A percentile compares a stretch with the other conserved stretches of the same genome.
Evolutionary conservation across 2,329 filamentous ascomycete genomes (phyloP).

Genomic region (Leptographium procerum): DNA sequence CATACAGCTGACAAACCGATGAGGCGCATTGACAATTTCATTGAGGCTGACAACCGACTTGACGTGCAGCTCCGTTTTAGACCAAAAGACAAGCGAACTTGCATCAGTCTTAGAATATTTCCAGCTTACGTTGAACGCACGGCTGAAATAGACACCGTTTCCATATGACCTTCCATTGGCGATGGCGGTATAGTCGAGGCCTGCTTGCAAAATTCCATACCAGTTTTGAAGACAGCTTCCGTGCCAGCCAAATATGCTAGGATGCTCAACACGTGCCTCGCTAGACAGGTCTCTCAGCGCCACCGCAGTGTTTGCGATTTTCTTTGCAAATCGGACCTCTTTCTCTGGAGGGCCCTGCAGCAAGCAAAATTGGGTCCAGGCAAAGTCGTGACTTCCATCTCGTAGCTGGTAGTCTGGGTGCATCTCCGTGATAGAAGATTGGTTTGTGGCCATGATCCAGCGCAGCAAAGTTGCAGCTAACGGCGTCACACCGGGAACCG

Average conservation of each 20-base stretch:
- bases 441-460: slow-evolving; percentile 85
- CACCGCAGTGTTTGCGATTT: slow-evolving; percentile 44
- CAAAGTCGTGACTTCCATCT: neutral
- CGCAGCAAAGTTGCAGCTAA: slow-evolving; percentile 58
- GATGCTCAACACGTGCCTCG: slow-evolving; percentile 29
- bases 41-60: slow-evolving; percentile 58
- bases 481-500: slow-evolving; percentile 44
- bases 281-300: slow-evolving; percentile 8
- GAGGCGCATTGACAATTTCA: slow-evolving; percentile 69
- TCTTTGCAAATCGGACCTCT: slow-evolving; percentile 60
- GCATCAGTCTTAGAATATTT: slow-evolving; percentile 30
- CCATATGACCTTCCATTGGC: slow-evolving; percentile 61
- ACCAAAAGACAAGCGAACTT: slow-evolving; percentile 36
- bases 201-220: slow-evolving; percentile 80
- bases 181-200: slow-evolving; percentile 57
- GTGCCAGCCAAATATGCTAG: slow-evolving; percentile 80
- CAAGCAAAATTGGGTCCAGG: slow-evolving; percentile 73
- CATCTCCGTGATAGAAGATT: slow-evolving; percentile 75
- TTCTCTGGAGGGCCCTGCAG: slow-evolving; percentile 83
- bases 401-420: slow-evolving; percentile 21
- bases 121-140: slow-evolving; percentile 42
- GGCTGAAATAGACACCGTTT: slow-evolving; percentile 72
- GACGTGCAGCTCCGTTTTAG: slow-evolving; percentile 52
- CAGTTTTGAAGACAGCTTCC: slow-evolving; percentile 68
- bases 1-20: slow-evolving; percentile 39